Evolutionary conservation across 1,139 yeast genomes (phyloP).

Genomic region (Geotrichum europaeum): DNA sequence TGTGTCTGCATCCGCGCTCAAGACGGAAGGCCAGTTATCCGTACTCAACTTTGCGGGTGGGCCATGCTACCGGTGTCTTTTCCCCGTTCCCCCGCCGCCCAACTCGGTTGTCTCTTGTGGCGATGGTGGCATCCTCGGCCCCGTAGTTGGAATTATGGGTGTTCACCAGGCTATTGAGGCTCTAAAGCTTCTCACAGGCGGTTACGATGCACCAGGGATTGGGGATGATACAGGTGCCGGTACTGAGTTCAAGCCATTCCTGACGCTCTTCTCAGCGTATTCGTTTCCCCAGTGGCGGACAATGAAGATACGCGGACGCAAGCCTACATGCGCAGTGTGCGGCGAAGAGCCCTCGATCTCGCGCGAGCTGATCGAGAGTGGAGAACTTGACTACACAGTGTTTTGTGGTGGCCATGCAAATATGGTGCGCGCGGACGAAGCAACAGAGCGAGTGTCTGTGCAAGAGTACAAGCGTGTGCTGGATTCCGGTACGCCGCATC

Average conservation of each 20-base stretch:
- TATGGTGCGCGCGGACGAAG: conserved; percentile 35
- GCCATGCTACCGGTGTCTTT: conserved; percentile 93
- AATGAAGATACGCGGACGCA: conserved; percentile 74
- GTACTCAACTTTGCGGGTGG: conserved; percentile 66
- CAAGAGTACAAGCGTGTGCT: conserved; percentile 33
- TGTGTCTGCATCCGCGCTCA: conserved; percentile 87
- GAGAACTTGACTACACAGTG: conserved; percentile 52
- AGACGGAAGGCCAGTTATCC: conserved; percentile 84
- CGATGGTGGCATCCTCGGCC: conserved; percentile 94
- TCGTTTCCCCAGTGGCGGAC: conserved; percentile 63
- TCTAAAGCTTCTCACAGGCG: conserved; percentile 61
- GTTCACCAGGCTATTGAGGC: conserved; percentile 84
- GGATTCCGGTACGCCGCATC: conserved; percentile 23
- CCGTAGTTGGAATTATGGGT: conserved; percentile 90
- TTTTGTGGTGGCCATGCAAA: conserved; percentile 63
- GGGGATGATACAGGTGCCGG: not conserved
- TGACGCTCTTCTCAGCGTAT: conserved; percentile 66
- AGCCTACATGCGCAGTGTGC: conserved; percentile 58
- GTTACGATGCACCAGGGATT: conserved; percentile 35
- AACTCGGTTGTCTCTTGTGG: conserved; percentile 77
- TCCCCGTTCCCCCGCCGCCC: conserved; percentile 87
- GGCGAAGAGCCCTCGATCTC: conserved; percentile 48
- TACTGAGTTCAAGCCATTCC: conserved; percentile 54
- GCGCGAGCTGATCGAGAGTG: conserved; percentile 40
- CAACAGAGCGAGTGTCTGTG: conserved; percentile 46